Base-by-base conservation (phyloP, 352 stramenopile genomes). In the Plasmopara muralis region DNA sequence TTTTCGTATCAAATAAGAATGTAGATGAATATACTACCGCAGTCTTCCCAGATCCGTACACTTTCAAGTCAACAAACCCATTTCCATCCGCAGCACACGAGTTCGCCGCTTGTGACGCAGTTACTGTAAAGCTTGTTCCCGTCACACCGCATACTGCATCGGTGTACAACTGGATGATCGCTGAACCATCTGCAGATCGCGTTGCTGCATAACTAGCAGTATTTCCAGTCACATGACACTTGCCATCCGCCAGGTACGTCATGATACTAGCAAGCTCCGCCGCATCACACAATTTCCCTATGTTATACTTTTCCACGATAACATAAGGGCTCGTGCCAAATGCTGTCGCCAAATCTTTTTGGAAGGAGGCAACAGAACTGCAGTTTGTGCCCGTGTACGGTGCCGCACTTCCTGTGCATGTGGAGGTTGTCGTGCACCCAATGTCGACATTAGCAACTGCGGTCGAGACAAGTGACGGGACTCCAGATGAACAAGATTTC, bases 161-260 rank as follows among this genome's bases (percentile, higher is more conserved):
- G 2, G 20, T 42, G 28, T 47, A 61, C 14, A 35, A 4, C 10
- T 48, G 20, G 6, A 51, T 35, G 5, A 29, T 30, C 0, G 25
- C 39, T 6, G 53, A 55, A 9, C 46, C 46, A 35, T 54, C 53
- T 0, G 25, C 25, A 2, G 8, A 13, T 5, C 46, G 20, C 14
- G 41, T 61, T 0, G 54, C 54, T 16, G 2, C 28, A 18, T 61
- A 61, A 20, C 40, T 56, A 1, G 41, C 12, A 10, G 40, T 33
- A 4, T 4, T 5, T 14, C 15, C 35, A 8, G 39, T 47, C 28
- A 48, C 37, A 43, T 56, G 47, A 18, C 54, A 62, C 25, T 40
- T 51, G 14, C 55, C 55, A 13, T 62, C 47, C 2, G 55, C 55
- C 43, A 52, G 4, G 5, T 57, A 62, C 30, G 54, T 40, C 6